These are phyloP conservation scores for Closterium sp. DNA, from an alignment of 139 green algal species.

Conservation along the genomic window DNA sequence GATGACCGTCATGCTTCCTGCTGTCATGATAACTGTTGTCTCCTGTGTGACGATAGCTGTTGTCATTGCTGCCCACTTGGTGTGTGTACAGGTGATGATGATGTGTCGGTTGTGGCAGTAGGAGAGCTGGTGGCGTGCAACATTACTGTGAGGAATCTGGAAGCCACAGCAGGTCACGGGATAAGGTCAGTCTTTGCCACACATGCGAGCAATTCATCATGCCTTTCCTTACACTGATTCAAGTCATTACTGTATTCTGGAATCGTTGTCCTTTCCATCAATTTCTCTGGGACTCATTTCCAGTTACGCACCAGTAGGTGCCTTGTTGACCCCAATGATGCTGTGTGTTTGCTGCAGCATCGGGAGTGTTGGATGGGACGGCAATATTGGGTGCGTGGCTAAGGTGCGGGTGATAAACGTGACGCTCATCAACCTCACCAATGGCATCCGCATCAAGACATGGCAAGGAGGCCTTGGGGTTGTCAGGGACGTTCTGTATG, in stretches of 20 bases:
- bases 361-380: conserved; percentile 1
- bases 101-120: not conserved
- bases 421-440: not conserved
- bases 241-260: no score
- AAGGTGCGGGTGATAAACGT: not conserved
- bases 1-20: not conserved
- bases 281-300: no score
- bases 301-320: no score
- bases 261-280: not conserved
- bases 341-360: not conserved
- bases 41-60: not conserved
- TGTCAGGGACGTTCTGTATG: not conserved
- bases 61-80: not conserved
- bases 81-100: not conserved
- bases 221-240: no score
- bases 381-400: not conserved
- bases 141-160: not conserved
- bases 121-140: not conserved
- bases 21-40: not conserved
- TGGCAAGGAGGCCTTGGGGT: not conserved
- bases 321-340: not conserved
- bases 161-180: not conserved
- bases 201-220: not conserved
- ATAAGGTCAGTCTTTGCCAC: not conserved
- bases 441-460: not conserved